These are phyloP conservation scores for Flagelloscypha sp. DNA, from an alignment of 768 basidiomycete species.

Conservation along the genomic window DNA sequence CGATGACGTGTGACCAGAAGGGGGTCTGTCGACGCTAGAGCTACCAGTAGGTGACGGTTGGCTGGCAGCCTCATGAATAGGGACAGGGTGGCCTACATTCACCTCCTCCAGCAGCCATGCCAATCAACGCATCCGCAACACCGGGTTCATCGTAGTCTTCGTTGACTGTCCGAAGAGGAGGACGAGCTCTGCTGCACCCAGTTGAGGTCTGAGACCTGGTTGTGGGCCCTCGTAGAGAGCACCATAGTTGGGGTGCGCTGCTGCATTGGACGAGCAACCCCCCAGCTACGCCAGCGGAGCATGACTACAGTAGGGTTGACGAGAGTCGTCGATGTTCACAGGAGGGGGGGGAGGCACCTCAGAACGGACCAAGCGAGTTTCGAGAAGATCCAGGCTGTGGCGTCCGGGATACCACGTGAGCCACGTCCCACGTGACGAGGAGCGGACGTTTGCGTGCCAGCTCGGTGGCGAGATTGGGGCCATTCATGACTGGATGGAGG, in stretches of 20 bases:
- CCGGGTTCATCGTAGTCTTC: constrained; percentile 91
- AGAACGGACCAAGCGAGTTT: constrained; percentile 40
- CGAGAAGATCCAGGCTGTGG: constrained; percentile 24
- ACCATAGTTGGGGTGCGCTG: too few species aligned
- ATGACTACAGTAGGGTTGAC: constrained; percentile 27
- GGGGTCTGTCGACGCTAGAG: constrained; percentile 25
- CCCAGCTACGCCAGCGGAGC: constrained; percentile 43
- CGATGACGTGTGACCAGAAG: constrained; percentile 36
- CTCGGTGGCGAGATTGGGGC: constrained; percentile 39
- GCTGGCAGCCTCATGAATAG: constrained; percentile 38
- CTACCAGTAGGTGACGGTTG: constrained; percentile 23
- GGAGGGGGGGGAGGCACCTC: constrained; percentile 49
- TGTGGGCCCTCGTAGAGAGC: too few species aligned
- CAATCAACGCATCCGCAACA: constrained; percentile 79
- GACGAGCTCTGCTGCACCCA: constrained; percentile 34
- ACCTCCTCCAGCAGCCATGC: constrained; percentile 42
- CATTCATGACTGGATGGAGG: constrained; percentile 36
- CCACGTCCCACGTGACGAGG: constrained; percentile 42
- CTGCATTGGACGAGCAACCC: constrained; percentile 28
- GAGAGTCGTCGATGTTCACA: constrained; percentile 41
- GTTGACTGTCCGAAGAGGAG: constrained; percentile 65
- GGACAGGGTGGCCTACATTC: constrained; percentile 30
- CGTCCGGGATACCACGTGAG: constrained; percentile 33
- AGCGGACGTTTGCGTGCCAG: constrained; percentile 18
- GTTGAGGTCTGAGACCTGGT: too few species aligned